Conservation (phyloP, 2,329 filamentous ascomycete genomes). For the Pyrenophora tritici-repentis region DNA sequence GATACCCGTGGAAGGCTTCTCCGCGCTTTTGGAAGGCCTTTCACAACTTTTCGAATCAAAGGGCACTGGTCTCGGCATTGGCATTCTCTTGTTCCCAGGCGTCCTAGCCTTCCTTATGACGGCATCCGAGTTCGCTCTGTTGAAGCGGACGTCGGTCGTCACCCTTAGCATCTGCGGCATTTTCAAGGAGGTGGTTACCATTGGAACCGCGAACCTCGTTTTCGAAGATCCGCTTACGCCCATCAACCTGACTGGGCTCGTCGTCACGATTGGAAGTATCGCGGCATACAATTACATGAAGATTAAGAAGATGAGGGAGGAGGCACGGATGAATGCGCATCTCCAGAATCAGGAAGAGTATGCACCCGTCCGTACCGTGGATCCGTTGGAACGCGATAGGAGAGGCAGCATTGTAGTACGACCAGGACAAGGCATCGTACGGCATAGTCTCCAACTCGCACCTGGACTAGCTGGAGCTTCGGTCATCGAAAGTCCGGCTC, state of each 20-base stretch:
- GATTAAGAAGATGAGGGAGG: slow-evolving; percentile 81
- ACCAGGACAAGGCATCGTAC: slow-evolving; percentile 37
- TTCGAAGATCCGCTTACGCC: slow-evolving; percentile 87
- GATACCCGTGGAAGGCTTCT: slow-evolving; percentile 81
- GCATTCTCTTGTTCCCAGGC: slow-evolving; percentile 87
- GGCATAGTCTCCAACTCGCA: slow-evolving; percentile 47
- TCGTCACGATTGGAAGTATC: slow-evolving; percentile 89
- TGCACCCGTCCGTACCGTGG: slow-evolving; percentile 40
- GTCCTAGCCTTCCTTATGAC: slow-evolving; percentile 96
- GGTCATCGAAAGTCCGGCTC: slow-evolving; percentile 33
- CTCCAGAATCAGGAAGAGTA: slow-evolving; percentile 47
- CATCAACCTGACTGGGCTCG: slow-evolving; percentile 83
- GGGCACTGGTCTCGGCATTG: slow-evolving; percentile 68
- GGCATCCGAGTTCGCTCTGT: slow-evolving; percentile 88
- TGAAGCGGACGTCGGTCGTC: slow-evolving; percentile 93
- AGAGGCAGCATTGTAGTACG: slow-evolving; percentile 21
- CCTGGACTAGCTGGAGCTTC: slow-evolving; percentile 25
- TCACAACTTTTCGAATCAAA: slow-evolving; percentile 66
- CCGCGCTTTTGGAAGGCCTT: slow-evolving; percentile 69
- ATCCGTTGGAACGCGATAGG: slow-evolving; percentile 34
- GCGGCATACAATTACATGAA: slow-evolving; percentile 93
- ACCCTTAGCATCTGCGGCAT: slow-evolving; percentile 96
- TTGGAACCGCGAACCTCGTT: slow-evolving; percentile 81
- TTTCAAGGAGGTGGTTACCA: slow-evolving; percentile 98
- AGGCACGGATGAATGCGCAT: slow-evolving; percentile 63